Evolutionary conservation across 2,329 filamentous ascomycete species (phyloP), one percentile per base, ranked within the genome.

Genomic region (Aotearoamyces nothofagi): DNA sequence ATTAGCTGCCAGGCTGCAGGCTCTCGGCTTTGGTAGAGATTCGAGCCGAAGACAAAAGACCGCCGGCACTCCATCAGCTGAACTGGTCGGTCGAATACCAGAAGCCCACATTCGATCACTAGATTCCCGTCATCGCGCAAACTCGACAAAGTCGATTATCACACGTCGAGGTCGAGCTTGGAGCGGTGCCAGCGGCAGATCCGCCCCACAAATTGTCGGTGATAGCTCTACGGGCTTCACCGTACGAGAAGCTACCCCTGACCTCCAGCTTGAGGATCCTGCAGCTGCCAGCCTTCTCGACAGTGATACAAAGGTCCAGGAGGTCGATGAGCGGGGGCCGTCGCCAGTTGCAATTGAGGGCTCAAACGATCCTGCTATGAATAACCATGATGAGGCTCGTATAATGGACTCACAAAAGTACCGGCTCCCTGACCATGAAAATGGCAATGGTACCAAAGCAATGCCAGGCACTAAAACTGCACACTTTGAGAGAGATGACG

Each of bases 361-460:
- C 24, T 45, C 36, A 25, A 33, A 33, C 27, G 39, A 45, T 24
- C 39, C 30, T 28, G 37, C 35, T 24, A 47, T 49, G 45, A 36
- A 35, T 26, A 42, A 38, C 33, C 30, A 39, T 39, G 39, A 33
- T 27, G 43, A 61, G 30, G 60, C 61, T 33, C 44, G 71, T 51
- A 65, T 66, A 39, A 73, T 78, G 64, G 78, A 83, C 53, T 75
- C 69, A 32, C 66, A 78, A 47, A 82, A 83, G 52, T 83, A 81
- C 48, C 67, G 72, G 24, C 56, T 82, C 49, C 76, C 78, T 32
- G 77, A 83, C 51, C 68, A 75, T 47, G 66, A 59, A 29, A 75
- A 72, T 54, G 63, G 70, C 53, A 68, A 81, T 60, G 69, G 71
- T 54, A 64, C 71, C 49, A 75, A 77, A 47, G 63, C 62, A 22